Evolutionary conservation across 1,284 basidiomycete species (phyloP).

Genomic region (Ceratobasidium papillatum): DNA sequence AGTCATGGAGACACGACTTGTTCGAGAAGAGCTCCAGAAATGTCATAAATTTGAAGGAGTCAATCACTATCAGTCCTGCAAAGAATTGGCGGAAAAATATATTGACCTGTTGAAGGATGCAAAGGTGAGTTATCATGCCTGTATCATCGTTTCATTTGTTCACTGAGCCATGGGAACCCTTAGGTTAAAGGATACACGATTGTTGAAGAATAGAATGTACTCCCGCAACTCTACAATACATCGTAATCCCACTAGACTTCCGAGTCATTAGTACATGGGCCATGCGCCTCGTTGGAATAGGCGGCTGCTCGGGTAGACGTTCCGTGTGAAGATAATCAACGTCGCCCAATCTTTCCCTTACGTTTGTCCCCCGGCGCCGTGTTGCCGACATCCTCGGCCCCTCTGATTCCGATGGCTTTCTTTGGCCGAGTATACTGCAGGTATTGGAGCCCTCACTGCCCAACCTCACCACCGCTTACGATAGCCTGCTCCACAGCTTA

Average conservation of each 20-base stretch:
- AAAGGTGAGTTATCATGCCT: conserved; percentile 69
- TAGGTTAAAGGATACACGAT: conserved; percentile 31
- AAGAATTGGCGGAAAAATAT: conserved; percentile 87
- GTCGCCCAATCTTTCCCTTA: neutral
- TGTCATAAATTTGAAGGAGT: conserved; percentile 93
- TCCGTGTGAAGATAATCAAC: neutral
- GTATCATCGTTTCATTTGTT: neutral
- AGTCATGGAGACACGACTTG: conserved; percentile 92
- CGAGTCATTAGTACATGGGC: neutral
- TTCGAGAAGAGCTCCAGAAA: conserved; percentile 89
- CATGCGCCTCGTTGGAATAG: neutral
- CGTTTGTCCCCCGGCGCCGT: neutral
- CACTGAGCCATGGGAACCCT: neutral
- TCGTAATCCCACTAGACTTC: neutral
- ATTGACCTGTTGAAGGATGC: conserved; percentile 82
- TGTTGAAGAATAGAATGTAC: conserved; percentile 18
- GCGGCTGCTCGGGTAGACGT: neutral
- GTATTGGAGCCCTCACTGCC: neutral
- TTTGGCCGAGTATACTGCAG: neutral
- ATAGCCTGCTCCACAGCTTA: neutral
- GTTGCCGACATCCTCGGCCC: neutral
- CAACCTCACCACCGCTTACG: neutral
- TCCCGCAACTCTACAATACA: neutral
- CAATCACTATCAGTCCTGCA: conserved; percentile 90
- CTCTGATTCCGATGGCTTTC: neutral